Base-by-base conservation (phyloP, 805 yeast genomes). In the Pachysolen tannophilus region DNA sequence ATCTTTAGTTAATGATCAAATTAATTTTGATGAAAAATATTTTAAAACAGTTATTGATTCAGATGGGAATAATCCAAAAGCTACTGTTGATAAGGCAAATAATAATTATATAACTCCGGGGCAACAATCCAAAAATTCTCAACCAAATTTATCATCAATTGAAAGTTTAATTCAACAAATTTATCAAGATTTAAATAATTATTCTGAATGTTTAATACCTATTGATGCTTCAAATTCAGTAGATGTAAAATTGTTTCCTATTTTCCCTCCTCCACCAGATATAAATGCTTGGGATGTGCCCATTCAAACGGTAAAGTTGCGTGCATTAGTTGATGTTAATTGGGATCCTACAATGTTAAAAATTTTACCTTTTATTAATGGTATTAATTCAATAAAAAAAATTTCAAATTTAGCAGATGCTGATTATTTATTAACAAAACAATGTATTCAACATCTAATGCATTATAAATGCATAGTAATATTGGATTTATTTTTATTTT, bases 321-420 rank as follows among this genome's bases (percentile, higher is more conserved):
- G 69, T 20, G 61, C 72, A 26, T 64, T 92, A 42, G 78, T 85
- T 28, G 98, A 92, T 55, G 81, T 83, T 7, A 81, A 83, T 48
- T 92, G 98, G 97, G 98, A 92, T 56, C 97, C 97, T 2, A 90
- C 97, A 2, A 82, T 92, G 92, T 65, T 86, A 30, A 80, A 82
- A 45, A 83, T 92, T 17, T 59, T 85, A 8, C 95, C 96, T 0
- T 82, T 67, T 45, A 85, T 92, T 33, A 76, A 92, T 49, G 98
- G 99, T 2, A 66, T 87, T 32, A 90, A 90, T 53, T 83, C 92
- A 5, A 75, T 92, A 14, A 67, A 75, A 25, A 69, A 71, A 37
- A 90, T 94, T 26, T 75, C 95, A 14, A 74, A 75, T 34, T 56
- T 87, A 34, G 85, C 96, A 2, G 77, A 83, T 47, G 81, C 95